These are phyloP conservation scores for Scleromitrula shiraiana DNA, from an alignment of 2,329 filamentous ascomycete species.

Conservation along the genomic window DNA sequence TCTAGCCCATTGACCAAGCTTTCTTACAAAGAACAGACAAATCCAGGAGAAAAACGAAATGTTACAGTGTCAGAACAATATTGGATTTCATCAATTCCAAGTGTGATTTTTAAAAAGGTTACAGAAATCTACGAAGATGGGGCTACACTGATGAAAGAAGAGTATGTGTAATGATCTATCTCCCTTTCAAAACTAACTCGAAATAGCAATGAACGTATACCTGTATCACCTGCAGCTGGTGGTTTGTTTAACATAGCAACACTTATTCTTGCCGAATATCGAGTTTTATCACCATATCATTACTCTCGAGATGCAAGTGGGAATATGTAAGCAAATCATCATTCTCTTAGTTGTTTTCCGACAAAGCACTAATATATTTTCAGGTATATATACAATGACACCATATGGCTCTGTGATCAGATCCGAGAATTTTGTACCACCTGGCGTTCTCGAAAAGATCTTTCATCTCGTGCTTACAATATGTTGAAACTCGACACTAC, in stretches of 20 bases:
- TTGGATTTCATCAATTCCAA: slow-evolving; percentile 79
- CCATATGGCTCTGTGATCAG: slow-evolving; percentile 53
- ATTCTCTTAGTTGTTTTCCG: slow-evolving; percentile 5
- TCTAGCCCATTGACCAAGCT: no score
- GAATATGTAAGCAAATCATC: slow-evolving; percentile 48
- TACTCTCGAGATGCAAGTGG: slow-evolving; percentile 56
- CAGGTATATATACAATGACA: slow-evolving; percentile 61
- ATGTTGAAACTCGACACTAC: slow-evolving; percentile 53
- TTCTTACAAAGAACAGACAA: background rate
- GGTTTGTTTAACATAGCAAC: slow-evolving; percentile 67
- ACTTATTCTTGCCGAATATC: slow-evolving; percentile 68
- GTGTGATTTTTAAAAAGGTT: slow-evolving; percentile 64
- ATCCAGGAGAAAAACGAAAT: slow-evolving; percentile 35
- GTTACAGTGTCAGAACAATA: slow-evolving; percentile 79
- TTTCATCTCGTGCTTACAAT: slow-evolving; percentile 41
- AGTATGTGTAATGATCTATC: slow-evolving; percentile 29
- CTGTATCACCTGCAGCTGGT: slow-evolving; percentile 58
- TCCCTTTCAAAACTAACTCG: slow-evolving; percentile 7
- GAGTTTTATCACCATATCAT: slow-evolving; percentile 66
- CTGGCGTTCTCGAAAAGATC: slow-evolving; percentile 48
- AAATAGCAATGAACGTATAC: slow-evolving; percentile 37
- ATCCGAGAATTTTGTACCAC: slow-evolving; percentile 40
- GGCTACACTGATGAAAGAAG: slow-evolving; percentile 47
- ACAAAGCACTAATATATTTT: no score
- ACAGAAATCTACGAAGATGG: slow-evolving; percentile 52